Evolutionary conservation across 1,139 yeast genomes (phyloP).

Genomic region (Martiniozyma asiatica): DNA sequence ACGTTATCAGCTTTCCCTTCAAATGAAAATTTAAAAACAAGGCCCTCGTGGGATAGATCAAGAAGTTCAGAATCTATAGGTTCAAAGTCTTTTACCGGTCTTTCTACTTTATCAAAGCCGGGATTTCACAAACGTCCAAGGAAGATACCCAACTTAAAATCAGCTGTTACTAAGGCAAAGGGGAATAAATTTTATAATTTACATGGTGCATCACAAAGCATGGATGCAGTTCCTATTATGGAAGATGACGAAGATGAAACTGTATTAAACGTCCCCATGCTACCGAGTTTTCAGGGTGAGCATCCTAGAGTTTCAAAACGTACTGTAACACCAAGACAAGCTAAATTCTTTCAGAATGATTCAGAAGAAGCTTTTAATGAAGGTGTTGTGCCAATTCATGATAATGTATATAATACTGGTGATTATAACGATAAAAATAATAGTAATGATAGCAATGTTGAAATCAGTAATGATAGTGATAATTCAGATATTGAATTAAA

Average conservation of each 20-base stretch:
- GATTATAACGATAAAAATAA: too few relatives aligned
- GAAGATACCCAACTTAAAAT: too few relatives aligned
- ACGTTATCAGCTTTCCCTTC: too few relatives aligned
- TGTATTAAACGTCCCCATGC: slow-evolving; percentile 9
- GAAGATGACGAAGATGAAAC: slow-evolving; percentile 17
- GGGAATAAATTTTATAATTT: slow-evolving; percentile 1
- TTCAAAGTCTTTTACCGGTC: neutral
- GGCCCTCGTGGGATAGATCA: slow-evolving; percentile 3
- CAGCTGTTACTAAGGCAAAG: neutral
- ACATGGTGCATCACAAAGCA: slow-evolving; percentile 3
- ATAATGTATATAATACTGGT: too few relatives aligned
- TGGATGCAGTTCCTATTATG: slow-evolving; percentile 11
- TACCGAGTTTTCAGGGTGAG: slow-evolving; percentile 10
- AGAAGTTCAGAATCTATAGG: slow-evolving; percentile 1
- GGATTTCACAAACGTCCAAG: too few relatives aligned
- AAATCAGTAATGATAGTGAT: neutral
- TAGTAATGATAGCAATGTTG: neutral
- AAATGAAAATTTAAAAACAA: too few relatives aligned
- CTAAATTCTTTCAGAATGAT: slow-evolving; percentile 1
- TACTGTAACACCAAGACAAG: neutral
- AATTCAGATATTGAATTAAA: slow-evolving; percentile 1
- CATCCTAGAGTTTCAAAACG: neutral
- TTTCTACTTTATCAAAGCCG: too few relatives aligned
- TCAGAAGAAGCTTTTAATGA: neutral
- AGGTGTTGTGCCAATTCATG: too few relatives aligned